Percentiles rank a stretch among this genome's conserved stretches.
Evolutionary conservation across 208 protist species (phyloP).

Genomic region (Borovskyia barvae): DNA sequence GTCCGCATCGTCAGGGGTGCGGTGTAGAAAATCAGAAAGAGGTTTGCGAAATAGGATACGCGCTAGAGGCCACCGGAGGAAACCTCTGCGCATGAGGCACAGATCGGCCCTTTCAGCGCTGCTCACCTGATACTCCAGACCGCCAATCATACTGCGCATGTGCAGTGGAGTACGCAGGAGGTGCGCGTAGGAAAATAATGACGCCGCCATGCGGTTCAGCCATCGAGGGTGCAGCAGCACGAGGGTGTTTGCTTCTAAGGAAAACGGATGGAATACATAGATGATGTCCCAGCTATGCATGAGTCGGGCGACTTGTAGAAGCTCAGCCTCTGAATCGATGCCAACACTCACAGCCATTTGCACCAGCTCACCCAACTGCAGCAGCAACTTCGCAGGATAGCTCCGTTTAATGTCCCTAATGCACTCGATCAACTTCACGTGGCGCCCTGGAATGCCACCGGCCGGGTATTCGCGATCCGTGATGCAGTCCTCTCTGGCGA

Average conservation of each 20-base stretch:
- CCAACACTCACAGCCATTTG: conserved; percentile 65
- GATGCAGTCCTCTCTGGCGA: conserved; percentile 68
- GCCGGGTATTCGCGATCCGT: conserved; percentile 65
- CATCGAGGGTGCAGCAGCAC: conserved; percentile 78
- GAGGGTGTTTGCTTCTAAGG: conserved; percentile 64
- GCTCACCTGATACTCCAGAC: conserved; percentile 81
- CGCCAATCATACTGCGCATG: conserved; percentile 79
- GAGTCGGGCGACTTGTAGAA: conserved; percentile 72
- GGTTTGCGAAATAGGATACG: conserved; percentile 67
- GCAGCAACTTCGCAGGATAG: conserved; percentile 68
- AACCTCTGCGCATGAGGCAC: conserved; percentile 72
- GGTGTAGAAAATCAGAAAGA: conserved; percentile 56
- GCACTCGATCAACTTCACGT: conserved; percentile 59
- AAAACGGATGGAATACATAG: conserved; percentile 69
- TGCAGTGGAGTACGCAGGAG: conserved; percentile 80
- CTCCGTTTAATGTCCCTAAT: conserved; percentile 54
- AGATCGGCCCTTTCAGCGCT: conserved; percentile 72
- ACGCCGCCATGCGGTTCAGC: conserved; percentile 74
- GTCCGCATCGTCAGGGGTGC: conserved; percentile 69
- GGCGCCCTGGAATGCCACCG: conserved; percentile 70
- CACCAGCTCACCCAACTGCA: conserved; percentile 72
- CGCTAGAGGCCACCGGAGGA: conserved; percentile 73
- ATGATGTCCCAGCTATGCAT: conserved; percentile 89
- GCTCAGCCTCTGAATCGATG: conserved; percentile 69
- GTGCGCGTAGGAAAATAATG: conserved; percentile 87